Percentiles rank a stretch among this genome's conserved stretches.
Evolutionary conservation across 2,329 filamentous ascomycete genomes (phyloP).

Genomic region (Hymenoscyphus linearis): DNA sequence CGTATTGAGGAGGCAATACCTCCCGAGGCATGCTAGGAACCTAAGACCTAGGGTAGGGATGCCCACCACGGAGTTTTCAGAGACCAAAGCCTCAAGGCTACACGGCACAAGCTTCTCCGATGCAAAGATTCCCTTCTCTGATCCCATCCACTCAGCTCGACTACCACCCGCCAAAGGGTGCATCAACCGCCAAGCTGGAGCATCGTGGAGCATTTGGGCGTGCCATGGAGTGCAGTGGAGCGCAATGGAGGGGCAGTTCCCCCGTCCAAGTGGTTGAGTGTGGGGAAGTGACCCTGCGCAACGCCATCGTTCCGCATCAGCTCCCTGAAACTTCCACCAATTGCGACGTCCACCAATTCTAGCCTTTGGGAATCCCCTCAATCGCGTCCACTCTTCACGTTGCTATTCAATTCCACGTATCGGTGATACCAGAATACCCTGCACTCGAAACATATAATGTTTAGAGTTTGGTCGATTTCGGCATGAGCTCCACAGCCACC

Average conservation of each 20-base stretch:
- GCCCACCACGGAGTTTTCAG: too few species aligned
- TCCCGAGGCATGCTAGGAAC: too few species aligned
- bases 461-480: neutral
- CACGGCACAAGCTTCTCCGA: neutral
- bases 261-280: neutral
- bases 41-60: too few species aligned
- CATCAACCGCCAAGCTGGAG: neutral
- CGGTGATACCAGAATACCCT: neutral
- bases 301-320: neutral
- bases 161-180: too few species aligned
- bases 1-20: too few species aligned
- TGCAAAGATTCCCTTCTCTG: too few species aligned
- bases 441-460: neutral
- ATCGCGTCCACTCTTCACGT: neutral
- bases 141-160: too few species aligned
- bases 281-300: neutral
- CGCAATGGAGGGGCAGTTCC: neutral
- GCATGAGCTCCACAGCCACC: neutral
- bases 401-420: neutral
- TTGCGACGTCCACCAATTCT: neutral
- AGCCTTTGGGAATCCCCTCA: neutral
- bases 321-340: neutral
- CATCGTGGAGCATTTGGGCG: neutral
- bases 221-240: too few species aligned
- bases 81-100: too few species aligned